Conservation (phyloP, 352 stramenopile species). For the Phytophthora colocasiae region DNA sequence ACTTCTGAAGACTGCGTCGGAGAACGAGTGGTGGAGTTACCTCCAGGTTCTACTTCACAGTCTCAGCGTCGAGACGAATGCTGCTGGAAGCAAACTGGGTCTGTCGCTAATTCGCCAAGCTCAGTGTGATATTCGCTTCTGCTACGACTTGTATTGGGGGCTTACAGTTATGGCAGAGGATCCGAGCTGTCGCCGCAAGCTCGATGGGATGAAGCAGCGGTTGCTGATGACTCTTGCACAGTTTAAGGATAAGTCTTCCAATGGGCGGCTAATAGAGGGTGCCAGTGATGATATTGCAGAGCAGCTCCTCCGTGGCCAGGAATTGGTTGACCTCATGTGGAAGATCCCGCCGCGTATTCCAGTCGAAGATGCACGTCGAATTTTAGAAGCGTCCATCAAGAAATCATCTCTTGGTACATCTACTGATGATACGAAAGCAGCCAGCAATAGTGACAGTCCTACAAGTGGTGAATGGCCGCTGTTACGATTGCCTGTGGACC, state of each 20-base stretch:
- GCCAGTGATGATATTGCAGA: constrained; percentile 70
- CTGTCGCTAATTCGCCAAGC: constrained; percentile 77
- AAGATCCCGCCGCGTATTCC: constrained; percentile 80
- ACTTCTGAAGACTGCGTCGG: constrained; percentile 66
- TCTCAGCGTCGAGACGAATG: constrained; percentile 75
- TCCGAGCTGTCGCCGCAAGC: constrained; percentile 74
- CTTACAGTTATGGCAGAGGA: constrained; percentile 86
- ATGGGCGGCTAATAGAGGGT: constrained; percentile 39
- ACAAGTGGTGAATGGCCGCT: constrained; percentile 25
- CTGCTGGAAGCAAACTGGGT: constrained; percentile 65
- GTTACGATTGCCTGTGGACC: constrained; percentile 77
- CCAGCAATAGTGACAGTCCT: not conserved
- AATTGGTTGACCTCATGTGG: constrained; percentile 85
- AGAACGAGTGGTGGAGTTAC: constrained; percentile 86
- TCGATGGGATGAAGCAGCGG: constrained; percentile 83
- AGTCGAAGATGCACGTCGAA: constrained; percentile 59
- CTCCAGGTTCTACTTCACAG: constrained; percentile 77
- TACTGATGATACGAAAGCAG: constrained; percentile 13
- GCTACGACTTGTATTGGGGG: constrained; percentile 88
- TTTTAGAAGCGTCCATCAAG: constrained; percentile 57
- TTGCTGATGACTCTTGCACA: constrained; percentile 75
- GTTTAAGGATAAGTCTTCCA: constrained; percentile 68
- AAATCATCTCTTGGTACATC: constrained; percentile 51
- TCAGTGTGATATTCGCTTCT: constrained; percentile 82
- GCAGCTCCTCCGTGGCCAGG: constrained; percentile 84